A percentile compares a stretch with the other conserved stretches of the same genome.
These are phyloP conservation scores for Ophiostoma perfectum DNA, from an alignment of 2,329 filamentous ascomycete genomes.

Conservation along the genomic window DNA sequence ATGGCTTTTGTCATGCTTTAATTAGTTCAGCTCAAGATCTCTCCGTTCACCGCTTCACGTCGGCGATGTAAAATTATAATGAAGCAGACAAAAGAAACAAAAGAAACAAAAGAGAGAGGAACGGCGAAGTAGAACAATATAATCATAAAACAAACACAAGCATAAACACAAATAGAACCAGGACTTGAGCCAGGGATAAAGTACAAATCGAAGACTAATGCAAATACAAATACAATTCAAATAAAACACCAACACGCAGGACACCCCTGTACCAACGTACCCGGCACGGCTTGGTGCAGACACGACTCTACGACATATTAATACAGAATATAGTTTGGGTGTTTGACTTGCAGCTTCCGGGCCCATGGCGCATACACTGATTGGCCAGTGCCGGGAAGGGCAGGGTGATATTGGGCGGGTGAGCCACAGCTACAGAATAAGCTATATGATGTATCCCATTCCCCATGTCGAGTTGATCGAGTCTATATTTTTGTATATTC, in stretches of 20 bases:
- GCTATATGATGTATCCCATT: too few relatives aligned
- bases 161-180: too few relatives aligned
- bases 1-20: background rate
- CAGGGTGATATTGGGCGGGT: background rate
- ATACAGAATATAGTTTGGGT: background rate
- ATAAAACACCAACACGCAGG: background rate
- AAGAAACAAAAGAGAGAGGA: background rate
- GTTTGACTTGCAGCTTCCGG: constrained; percentile 6
- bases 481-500: background rate
- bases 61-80: background rate
- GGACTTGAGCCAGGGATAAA: background rate
- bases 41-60: background rate
- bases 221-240: background rate
- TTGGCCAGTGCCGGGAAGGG: background rate
- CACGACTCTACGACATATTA: constrained; percentile 1
- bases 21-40: background rate
- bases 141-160: too few relatives aligned
- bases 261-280: constrained; percentile 3
- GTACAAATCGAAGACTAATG: background rate
- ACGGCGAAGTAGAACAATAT: too few relatives aligned
- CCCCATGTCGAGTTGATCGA: background rate
- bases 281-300: constrained; percentile 8
- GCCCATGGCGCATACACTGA: constrained; percentile 5
- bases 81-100: background rate
- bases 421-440: background rate